Conservation (phyloP, 331 rosid genomes). For the Pyrus hybrid region DNA sequence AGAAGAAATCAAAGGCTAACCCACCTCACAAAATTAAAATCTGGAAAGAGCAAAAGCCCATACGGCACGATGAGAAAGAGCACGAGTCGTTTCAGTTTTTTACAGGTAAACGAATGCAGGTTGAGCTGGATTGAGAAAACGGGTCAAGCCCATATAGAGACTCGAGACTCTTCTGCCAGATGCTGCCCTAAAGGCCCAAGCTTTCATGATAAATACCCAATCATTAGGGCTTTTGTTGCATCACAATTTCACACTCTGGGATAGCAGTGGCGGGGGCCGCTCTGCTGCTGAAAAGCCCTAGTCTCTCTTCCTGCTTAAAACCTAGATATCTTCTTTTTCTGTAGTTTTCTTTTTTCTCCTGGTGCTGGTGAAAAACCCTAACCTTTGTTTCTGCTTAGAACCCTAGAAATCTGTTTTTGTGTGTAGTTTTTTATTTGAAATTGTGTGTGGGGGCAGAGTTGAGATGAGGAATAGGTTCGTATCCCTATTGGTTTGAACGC, state of each 20-base stretch:
- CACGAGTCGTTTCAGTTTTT: background rate
- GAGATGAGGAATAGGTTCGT: conserved; percentile 15
- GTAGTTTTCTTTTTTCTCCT: background rate
- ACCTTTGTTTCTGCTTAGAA: background rate
- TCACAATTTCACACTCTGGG: background rate
- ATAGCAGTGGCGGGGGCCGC: background rate
- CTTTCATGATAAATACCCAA: background rate
- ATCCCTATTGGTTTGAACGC: conserved; percentile 37
- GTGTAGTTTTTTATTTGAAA: background rate
- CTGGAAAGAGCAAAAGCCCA: too few species aligned
- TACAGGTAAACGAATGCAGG: background rate
- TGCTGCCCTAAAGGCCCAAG: background rate
- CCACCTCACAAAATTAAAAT: too few species aligned
- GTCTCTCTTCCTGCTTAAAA: background rate
- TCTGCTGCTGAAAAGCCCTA: background rate
- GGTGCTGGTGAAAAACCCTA: background rate
- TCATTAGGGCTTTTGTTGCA: background rate
- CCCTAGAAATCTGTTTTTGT: background rate
- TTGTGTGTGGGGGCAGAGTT: background rate
- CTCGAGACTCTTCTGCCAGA: background rate
- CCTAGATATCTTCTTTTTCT: too few species aligned
- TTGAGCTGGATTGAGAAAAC: background rate
- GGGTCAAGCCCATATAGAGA: background rate
- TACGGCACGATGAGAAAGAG: too few species aligned
- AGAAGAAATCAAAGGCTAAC: too few species aligned